These are phyloP conservation scores for Clathrus columnatus DNA, from an alignment of 768 basidiomycete species.

Conservation along the genomic window DNA sequence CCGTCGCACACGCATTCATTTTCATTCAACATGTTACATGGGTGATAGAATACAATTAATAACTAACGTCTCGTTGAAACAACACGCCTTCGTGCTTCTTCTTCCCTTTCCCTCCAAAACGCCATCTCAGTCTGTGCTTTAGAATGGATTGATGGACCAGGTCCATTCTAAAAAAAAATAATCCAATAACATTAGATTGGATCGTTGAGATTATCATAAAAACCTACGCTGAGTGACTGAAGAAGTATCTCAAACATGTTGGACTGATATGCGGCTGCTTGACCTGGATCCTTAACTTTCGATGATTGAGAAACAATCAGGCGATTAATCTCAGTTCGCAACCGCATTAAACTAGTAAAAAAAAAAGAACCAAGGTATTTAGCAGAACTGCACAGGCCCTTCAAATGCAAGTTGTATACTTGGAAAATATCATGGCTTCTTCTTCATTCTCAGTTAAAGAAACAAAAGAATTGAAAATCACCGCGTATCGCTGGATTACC, in stretches of 20 bases:
- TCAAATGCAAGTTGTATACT: conserved; percentile 41
- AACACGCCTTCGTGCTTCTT: conserved; percentile 50
- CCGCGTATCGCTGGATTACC: conserved; percentile 73
- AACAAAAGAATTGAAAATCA: conserved; percentile 76
- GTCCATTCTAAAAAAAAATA: conserved; percentile 41
- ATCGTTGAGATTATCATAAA: not conserved
- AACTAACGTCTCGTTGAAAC: conserved; percentile 8
- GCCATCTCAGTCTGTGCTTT: conserved; percentile 81
- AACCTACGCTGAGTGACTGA: conserved; percentile 64
- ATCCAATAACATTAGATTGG: not conserved
- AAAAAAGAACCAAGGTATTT: not conserved
- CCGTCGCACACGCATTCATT: not conserved
- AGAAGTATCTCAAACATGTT: conserved; percentile 70
- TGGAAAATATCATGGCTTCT: conserved; percentile 94
- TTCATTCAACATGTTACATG: not conserved
- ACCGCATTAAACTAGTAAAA: conserved; percentile 57
- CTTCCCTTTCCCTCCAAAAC: conserved; percentile 82
- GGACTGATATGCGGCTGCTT: conserved; percentile 60
- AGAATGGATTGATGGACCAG: conserved; percentile 66
- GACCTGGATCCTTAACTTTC: conserved; percentile 50
- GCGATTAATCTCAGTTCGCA: conserved; percentile 75
- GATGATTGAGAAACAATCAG: conserved; percentile 66
- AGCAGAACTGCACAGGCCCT: not conserved
- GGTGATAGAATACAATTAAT: not conserved
- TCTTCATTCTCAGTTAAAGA: conserved; percentile 75